phyloP scores from a whole-genome alignment of 257 asterid genomes.

The Solanum pennellii region DNA sequence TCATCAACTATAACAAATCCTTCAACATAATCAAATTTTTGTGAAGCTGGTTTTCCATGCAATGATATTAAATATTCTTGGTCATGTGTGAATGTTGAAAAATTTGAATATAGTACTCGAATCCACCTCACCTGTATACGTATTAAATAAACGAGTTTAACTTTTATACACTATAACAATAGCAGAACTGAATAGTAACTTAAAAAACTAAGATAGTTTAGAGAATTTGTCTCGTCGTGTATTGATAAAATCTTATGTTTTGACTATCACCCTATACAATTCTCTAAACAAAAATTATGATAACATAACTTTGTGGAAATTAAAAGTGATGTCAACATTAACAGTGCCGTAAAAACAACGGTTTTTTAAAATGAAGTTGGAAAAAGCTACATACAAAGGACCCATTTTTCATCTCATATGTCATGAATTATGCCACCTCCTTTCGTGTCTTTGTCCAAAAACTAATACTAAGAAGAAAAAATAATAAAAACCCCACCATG shows the following conservation, averaged over 20 bases:
- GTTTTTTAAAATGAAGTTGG: slow-evolving; percentile 6
- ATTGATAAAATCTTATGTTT: neutral
- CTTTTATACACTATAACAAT: neutral
- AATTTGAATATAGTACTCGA: slow-evolving; percentile 56
- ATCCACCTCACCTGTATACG: slow-evolving; percentile 68
- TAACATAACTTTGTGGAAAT: neutral
- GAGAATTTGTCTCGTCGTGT: neutral
- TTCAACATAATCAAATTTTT: slow-evolving; percentile 62
- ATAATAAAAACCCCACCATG: slow-evolving; percentile 10
- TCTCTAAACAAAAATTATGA: neutral
- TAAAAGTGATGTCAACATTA: slow-evolving; percentile 7
- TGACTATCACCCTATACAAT: neutral
- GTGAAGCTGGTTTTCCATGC: slow-evolving; percentile 23
- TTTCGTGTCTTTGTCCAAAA: slow-evolving; percentile 24
- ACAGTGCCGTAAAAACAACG: slow-evolving; percentile 8
- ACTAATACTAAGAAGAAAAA: slow-evolving; percentile 34
- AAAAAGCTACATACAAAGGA: slow-evolving; percentile 10
- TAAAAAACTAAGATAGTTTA: neutral
- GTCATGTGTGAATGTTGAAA: slow-evolving; percentile 53
- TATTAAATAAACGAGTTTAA: neutral
- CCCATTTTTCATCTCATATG: slow-evolving; percentile 7
- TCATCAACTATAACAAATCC: slow-evolving; percentile 74
- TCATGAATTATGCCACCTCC: slow-evolving; percentile 2
- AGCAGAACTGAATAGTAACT: neutral
- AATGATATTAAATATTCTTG: slow-evolving; percentile 62